phyloP scores from a whole-genome alignment of 1,284 basidiomycete species.

The Lentinus polychrous region DNA sequence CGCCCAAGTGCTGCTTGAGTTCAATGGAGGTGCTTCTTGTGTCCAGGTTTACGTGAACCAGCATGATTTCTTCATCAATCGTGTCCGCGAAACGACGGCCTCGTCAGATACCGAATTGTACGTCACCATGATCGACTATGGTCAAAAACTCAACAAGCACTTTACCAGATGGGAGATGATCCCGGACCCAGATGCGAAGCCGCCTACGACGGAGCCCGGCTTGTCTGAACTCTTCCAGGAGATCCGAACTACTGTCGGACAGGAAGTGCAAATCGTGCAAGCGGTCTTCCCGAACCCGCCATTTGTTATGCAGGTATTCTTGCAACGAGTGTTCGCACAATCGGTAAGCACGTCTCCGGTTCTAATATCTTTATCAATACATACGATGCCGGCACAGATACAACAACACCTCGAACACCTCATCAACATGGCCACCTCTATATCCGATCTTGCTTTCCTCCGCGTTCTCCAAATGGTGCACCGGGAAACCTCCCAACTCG shows the following conservation, averaged over 20 bases:
- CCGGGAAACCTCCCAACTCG: constrained; percentile 68
- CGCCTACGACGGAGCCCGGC: constrained; percentile 80
- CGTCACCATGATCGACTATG: constrained; percentile 21
- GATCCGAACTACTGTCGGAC: constrained; percentile 86
- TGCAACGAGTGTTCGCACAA: constrained; percentile 97
- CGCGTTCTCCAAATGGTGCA: constrained; percentile 90
- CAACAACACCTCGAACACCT: constrained; percentile 92
- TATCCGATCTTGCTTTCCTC: constrained; percentile 88
- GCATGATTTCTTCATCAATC: constrained; percentile 98
- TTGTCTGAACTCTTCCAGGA: constrained; percentile 80
- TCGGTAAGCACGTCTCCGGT: constrained; percentile 53
- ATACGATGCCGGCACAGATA: constrained; percentile 46
- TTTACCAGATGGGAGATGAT: constrained; percentile 70
- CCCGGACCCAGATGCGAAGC: constrained; percentile 71
- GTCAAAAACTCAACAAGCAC: neutral
- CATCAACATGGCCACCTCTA: constrained; percentile 61
- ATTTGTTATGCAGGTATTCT: constrained; percentile 98
- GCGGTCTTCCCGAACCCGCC: constrained; percentile 97
- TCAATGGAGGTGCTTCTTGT: constrained; percentile 95
- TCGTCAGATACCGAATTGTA: constrained; percentile 57
- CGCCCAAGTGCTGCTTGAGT: constrained; percentile 93
- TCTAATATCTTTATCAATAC: neutral
- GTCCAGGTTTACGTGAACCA: constrained; percentile 99
- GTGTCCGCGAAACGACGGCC: constrained; percentile 56
- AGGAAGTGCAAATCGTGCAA: constrained; percentile 97